These are phyloP conservation scores for Cladophialophora bantiana DNA, from an alignment of 2,329 filamentous ascomycete genomes.

Conservation along the genomic window DNA sequence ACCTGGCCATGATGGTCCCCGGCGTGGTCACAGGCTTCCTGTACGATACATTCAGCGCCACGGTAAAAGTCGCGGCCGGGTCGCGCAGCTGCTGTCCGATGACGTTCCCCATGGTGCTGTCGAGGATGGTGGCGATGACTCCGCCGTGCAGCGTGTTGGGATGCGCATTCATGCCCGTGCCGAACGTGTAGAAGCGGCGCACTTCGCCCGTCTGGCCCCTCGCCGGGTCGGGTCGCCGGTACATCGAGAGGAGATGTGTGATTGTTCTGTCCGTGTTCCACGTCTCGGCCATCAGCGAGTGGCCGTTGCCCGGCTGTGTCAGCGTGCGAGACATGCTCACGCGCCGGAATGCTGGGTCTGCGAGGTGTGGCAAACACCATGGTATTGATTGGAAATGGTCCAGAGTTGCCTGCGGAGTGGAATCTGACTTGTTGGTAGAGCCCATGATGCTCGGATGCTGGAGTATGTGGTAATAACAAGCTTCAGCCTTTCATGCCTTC, in stretches of 20 bases:
- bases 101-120: conserved; percentile 41
- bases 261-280: conserved; percentile 38
- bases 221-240: conserved; percentile 9
- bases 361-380: conserved; percentile 46
- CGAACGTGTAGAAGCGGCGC: conserved; percentile 43
- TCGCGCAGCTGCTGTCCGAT: conserved; percentile 18
- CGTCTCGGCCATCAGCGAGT: conserved; percentile 37
- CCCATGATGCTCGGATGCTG: not conserved
- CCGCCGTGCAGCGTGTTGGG: conserved; percentile 43
- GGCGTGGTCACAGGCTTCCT: conserved; percentile 48
- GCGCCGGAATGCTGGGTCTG: conserved; percentile 35
- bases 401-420: conserved; percentile 18
- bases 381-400: conserved; percentile 40
- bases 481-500: not conserved
- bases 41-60: conserved; percentile 52
- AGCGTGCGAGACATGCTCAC: conserved; percentile 33
- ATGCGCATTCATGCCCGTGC: conserved; percentile 42
- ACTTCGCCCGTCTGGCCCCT: conserved; percentile 31
- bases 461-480: not conserved
- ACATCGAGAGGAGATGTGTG: conserved; percentile 29
- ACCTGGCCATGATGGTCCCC: conserved; percentile 47
- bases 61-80: conserved; percentile 45
- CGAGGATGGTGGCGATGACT: conserved; percentile 41
- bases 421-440: not conserved
- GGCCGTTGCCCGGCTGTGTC: conserved; percentile 27